Percentiles rank a stretch among this genome's conserved stretches.
Evolutionary conservation across 139 green algal species (phyloP).

Genomic region (Klebsormidium nitens): DNA sequence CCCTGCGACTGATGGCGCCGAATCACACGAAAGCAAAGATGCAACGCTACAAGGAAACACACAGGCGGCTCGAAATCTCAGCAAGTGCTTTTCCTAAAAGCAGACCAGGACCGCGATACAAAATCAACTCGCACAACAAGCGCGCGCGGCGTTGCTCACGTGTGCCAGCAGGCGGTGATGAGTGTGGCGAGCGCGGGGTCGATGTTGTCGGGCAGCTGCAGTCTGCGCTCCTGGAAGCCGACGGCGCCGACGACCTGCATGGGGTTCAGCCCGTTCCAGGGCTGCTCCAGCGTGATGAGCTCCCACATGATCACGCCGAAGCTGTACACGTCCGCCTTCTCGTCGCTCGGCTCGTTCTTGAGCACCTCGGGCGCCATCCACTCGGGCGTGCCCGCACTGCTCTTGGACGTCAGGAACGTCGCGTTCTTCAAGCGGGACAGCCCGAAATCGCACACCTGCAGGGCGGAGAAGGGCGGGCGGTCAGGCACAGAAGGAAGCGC

Average conservation of each 20-base stretch:
- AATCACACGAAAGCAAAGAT: too few relatives aligned
- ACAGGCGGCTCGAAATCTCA: not conserved
- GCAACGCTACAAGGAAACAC: not conserved
- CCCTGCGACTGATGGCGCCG: too few relatives aligned
- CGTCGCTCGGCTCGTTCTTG: conserved; percentile 55
- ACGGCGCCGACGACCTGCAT: conserved; percentile 81
- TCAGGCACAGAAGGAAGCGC: not conserved
- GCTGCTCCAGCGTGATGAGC: conserved; percentile 70
- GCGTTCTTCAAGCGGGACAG: conserved; percentile 18
- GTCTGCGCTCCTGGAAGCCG: conserved; percentile 62
- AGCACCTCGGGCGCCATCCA: conserved; percentile 80
- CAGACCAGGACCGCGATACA: too few relatives aligned
- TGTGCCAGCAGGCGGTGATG: conserved; percentile 38
- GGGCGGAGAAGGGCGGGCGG: conserved; percentile 1
- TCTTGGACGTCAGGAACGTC: conserved; percentile 46
- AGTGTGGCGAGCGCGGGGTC: conserved; percentile 30
- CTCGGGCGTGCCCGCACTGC: conserved; percentile 75
- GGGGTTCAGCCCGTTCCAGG: conserved; percentile 74
- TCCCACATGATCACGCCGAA: conserved; percentile 91
- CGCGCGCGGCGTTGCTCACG: not conserved
- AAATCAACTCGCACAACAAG: too few relatives aligned
- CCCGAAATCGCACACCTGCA: conserved; percentile 67
- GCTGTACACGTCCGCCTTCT: conserved; percentile 81
- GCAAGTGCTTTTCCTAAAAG: too few relatives aligned
- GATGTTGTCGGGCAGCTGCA: conserved; percentile 64